phyloP scores from a whole-genome alignment of 2,329 filamentous ascomycete genomes.

The Aspergillus hortae region DNA sequence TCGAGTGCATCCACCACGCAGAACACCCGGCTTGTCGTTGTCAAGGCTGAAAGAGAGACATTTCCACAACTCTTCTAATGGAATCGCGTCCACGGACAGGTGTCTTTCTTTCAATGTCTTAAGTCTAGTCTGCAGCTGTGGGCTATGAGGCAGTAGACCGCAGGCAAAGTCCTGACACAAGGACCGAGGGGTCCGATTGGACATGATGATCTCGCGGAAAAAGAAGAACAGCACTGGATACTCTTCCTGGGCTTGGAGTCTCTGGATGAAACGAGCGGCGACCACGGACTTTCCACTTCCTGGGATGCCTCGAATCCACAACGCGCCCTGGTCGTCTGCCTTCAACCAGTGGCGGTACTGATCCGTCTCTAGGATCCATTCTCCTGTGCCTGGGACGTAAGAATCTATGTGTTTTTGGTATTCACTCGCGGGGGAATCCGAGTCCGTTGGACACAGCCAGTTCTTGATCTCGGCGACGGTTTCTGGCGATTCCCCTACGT shows the following conservation, averaged over 20 bases:
- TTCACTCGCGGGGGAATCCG: constrained; percentile 1
- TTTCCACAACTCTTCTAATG: constrained; percentile 5
- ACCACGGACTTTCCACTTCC: constrained; percentile 23
- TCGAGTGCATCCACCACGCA: constrained; percentile 46
- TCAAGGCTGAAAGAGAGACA: not conserved
- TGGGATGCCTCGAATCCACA: constrained; percentile 22
- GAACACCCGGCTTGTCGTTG: constrained; percentile 25
- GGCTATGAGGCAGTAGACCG: constrained; percentile 10
- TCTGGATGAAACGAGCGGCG: constrained; percentile 14
- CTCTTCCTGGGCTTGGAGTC: constrained; percentile 3
- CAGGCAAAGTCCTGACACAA: constrained; percentile 12
- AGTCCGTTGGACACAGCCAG: constrained; percentile 9
- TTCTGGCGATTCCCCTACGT: constrained; percentile 38
- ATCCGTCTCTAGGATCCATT: constrained; percentile 13
- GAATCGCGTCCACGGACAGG: not conserved
- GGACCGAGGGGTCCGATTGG: constrained; percentile 13
- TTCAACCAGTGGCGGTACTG: constrained; percentile 13
- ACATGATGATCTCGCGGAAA: constrained; percentile 18
- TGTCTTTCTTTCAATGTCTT: not conserved
- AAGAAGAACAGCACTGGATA: constrained; percentile 18
- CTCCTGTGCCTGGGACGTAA: constrained; percentile 11
- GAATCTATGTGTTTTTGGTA: constrained; percentile 8
- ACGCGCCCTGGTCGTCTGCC: constrained; percentile 2
- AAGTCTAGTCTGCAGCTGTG: constrained; percentile 2
- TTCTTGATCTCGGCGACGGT: not conserved